phyloP scores from a whole-genome alignment of 2,329 filamentous ascomycete genomes.

The Sclerotinia subarctica region DNA sequence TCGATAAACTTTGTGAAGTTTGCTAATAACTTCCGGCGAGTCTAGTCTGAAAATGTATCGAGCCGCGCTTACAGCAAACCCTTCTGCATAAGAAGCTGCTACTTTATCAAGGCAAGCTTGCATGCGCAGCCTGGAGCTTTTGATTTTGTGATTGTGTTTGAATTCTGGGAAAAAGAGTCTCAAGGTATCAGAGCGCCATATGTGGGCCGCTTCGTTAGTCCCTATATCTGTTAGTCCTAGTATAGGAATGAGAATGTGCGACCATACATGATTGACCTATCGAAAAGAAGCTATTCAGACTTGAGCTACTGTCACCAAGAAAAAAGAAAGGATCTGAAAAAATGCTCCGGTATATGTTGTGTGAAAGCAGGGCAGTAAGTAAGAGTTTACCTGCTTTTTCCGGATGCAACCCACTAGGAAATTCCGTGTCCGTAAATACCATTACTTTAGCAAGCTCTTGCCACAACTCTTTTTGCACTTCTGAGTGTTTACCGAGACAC shows the following conservation, averaged over 20 bases:
- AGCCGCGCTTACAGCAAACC: constrained; percentile 21
- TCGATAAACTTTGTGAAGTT: constrained; percentile 20
- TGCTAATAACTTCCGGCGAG: background rate
- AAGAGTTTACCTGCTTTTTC: background rate
- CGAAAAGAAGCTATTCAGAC: background rate
- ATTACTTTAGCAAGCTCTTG: background rate
- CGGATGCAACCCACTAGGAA: background rate
- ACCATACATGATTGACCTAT: background rate
- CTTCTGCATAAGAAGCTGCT: background rate
- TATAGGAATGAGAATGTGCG: too few relatives aligned
- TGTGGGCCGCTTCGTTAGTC: constrained; percentile 26
- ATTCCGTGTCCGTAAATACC: background rate
- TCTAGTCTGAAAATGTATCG: constrained; percentile 3
- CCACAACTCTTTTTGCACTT: background rate
- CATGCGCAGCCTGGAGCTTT: background rate
- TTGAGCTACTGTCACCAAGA: background rate
- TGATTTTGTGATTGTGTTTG: constrained; percentile 1
- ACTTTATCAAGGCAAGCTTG: background rate
- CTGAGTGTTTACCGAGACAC: too few relatives aligned
- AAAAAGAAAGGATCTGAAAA: background rate
- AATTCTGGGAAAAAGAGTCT: background rate
- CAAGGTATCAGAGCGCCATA: constrained; percentile 28
- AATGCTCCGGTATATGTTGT: background rate
- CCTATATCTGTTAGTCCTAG: constrained; percentile 10
- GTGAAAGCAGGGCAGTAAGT: background rate